Conservation (phyloP, 1,284 basidiomycete species). For the Ganoderma lucidum region DNA sequence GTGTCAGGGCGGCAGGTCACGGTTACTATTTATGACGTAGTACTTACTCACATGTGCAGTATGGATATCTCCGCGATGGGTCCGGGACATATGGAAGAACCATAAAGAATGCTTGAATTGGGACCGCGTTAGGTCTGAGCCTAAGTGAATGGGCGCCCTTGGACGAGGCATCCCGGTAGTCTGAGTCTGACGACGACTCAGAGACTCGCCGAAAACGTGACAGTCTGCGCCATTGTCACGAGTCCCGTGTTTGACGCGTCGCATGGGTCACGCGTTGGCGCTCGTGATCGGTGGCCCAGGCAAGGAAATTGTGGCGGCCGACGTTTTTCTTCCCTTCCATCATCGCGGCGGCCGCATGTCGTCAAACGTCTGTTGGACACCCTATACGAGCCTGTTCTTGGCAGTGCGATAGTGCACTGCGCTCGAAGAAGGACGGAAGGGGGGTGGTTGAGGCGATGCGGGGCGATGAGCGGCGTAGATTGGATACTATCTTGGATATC, state of each 20-base stretch:
- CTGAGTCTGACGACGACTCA: too few relatives aligned
- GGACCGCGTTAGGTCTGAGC: not conserved
- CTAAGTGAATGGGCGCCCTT: not conserved
- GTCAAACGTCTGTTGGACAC: not conserved
- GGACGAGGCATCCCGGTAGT: not conserved
- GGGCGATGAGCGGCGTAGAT: not conserved
- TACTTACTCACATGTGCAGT: conserved; percentile 2
- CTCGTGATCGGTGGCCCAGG: not conserved
- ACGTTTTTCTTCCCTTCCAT: not conserved
- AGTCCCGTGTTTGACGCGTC: not conserved
- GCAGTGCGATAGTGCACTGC: too few relatives aligned
- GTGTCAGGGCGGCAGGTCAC: not conserved
- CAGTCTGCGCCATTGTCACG: not conserved
- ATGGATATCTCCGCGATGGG: not conserved
- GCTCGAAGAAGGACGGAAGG: not conserved
- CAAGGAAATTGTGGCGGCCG: not conserved
- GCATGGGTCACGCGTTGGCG: not conserved
- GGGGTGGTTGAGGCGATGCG: not conserved
- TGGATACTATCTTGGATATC: not conserved
- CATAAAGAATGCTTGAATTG: not conserved
- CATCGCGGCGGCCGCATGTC: not conserved
- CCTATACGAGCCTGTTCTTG: too few relatives aligned
- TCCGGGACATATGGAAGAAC: not conserved
- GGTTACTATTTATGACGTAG: not conserved
- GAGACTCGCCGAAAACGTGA: not conserved